Base-by-base conservation (phyloP, 169 alveolate genomes). In the Perkinsus olseni region DNA sequence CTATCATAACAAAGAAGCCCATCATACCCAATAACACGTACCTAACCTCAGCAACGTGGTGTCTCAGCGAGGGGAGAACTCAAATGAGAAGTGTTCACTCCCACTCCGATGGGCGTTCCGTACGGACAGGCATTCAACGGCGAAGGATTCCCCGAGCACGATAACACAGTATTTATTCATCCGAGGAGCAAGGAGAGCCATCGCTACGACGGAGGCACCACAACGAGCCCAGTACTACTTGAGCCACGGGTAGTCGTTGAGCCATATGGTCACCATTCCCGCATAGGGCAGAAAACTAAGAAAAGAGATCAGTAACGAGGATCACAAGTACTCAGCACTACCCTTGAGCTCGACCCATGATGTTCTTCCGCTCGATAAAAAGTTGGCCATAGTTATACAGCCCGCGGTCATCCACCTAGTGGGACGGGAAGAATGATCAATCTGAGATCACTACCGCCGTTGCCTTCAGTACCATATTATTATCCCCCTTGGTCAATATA, bases 401-500 rank as follows among this genome's bases (percentile, higher is more conserved):
- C 10, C 98, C 99, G 96, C 99, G 96, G 94, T 98, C 99, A 94
- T 98, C 98, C 48, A 97, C 98, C 74, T 95, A 62, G 3, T 40
- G 3, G 21, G 11, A 3, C 3, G 11, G 50, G 50, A 24, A 62
- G 13, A 4, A 28, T 62, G 8, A 0, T 24, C 34, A 62, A 62
- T 24, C 17, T 24, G 82, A 13, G 8, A 8, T 13, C 1, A 62
- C 37, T 4, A 24, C 28, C 8, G 24, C 62, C 62, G 6, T 10
- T 45, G 17, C 24, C 62, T 10, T 45, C 62, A n/a, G 21, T 40
- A 62, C 82, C 82, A 62, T 94, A 95, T 98, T 98, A 95, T 98
- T 98, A 95, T 98, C 99, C 38, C 99, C 99, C 96, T 98, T 98
- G 0, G 99, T 98, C 93, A 98, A 94, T 39, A 98, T 95, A 36